A percentile compares a stretch with the other conserved stretches of the same genome.
phyloP scores from a whole-genome alignment of 192 early-diverging fungal species.

The Entomortierella parvispora region DNA sequence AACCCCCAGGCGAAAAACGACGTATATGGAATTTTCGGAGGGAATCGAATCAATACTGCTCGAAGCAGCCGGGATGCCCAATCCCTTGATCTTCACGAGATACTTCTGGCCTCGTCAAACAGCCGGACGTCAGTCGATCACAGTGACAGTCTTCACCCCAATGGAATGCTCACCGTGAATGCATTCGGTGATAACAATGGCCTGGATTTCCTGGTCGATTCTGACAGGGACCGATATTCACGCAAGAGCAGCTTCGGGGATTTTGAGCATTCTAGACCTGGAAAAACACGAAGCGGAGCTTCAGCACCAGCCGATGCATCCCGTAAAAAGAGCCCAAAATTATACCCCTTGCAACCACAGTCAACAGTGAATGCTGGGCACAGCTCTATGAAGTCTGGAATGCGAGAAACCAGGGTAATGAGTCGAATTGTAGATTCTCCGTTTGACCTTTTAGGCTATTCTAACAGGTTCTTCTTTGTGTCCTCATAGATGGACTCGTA shows the following conservation, averaged over 20 bases:
- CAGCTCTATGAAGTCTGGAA: neutral
- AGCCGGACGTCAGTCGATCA: neutral
- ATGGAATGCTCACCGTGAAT: slow-evolving; percentile 1
- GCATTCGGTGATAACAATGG: neutral
- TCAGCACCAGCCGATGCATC: too few relatives aligned
- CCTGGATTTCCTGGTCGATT: neutral
- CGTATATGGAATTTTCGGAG: slow-evolving; percentile 4
- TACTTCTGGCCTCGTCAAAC: slow-evolving; percentile 6
- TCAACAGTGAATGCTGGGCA: neutral
- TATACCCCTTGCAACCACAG: neutral
- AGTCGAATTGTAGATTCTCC: too few relatives aligned
- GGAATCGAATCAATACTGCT: neutral
- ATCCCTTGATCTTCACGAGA: slow-evolving; percentile 12
- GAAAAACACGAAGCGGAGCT: neutral
- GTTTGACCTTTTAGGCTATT: neutral
- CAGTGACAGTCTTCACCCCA: neutral
- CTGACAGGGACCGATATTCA: slow-evolving; percentile 5
- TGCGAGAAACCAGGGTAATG: slow-evolving; percentile 3
- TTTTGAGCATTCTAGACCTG: neutral
- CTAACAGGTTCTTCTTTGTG: neutral
- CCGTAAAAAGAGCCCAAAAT: neutral
- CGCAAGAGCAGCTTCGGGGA: slow-evolving; percentile 23
- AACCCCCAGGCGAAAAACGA: too few relatives aligned
- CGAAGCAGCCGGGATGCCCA: slow-evolving; percentile 10
- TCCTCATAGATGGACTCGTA: slow-evolving; percentile 28